Base-by-base conservation (phyloP, 805 yeast genomes). In the Candida palmyrensis region DNA sequence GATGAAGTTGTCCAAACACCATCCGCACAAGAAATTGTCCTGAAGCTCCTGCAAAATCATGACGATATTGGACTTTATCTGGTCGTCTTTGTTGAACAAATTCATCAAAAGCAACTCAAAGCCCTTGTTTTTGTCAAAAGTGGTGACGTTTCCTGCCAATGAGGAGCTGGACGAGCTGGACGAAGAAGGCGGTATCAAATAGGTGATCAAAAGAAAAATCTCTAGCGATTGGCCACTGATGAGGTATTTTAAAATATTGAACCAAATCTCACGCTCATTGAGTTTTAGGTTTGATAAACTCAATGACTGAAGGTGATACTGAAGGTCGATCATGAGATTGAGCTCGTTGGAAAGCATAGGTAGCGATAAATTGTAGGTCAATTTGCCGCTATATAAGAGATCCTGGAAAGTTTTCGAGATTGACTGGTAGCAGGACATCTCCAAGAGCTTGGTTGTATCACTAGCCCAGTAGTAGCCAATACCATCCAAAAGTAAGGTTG, bases 111-210 rank as follows among this genome's bases (percentile, higher is more conserved):
- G 38, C 15, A 64, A 49, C 40, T 68, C 73, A 16, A 68, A 56
- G 2, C 72, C 72, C 38, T 59, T 61, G 43, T 68, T 68, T 40
- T 65, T 62, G 39, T 66, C 72, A 32, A 66, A 64, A 2, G 61
- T 57, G 5, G 69, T 60, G 30, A 61, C 40, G 38, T 51, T 57
- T 5, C 71, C 69, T 1, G 68, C 68, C 37, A 61, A 66, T 6
- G 51, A 44, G 5, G 64, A 51, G 13, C 59, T 50, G 30, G 62
- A 50, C 31, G 64, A 57, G 2, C 68, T 52, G 18, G 66, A 55
- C 10, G 59, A 56, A 35, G 51, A 56, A 6, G 71, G 70, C 8
- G 70, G 70, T 2, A 66, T 58, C 26, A 66, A 48, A 38, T 64
- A 66, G 3, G 70, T 64, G 19, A 58, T 45, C 25, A 66, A 44